phyloP scores from a whole-genome alignment of 129 eudicot genomes.

The Mikania micrantha region DNA sequence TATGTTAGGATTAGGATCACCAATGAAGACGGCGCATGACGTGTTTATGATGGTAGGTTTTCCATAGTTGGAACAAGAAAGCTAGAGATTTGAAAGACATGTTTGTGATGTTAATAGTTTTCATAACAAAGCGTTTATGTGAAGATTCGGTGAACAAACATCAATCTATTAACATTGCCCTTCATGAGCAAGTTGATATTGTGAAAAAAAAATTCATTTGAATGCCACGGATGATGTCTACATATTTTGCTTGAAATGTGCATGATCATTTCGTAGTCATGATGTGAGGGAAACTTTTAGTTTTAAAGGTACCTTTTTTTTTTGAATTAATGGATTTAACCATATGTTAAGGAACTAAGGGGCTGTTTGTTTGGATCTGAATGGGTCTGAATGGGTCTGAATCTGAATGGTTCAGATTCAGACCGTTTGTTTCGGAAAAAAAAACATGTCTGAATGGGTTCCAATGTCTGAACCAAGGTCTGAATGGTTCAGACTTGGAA shows the following conservation, averaged over 20 bases:
- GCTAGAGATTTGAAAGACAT: not conserved
- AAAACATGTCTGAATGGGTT: no score
- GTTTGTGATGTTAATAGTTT: not conserved
- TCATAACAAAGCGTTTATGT: not conserved
- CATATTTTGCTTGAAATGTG: not conserved
- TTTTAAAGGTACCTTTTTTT: not conserved
- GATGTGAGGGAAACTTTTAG: not conserved
- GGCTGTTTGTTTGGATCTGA: no score
- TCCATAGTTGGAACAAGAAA: not conserved
- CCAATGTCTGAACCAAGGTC: no score
- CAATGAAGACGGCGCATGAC: not conserved
- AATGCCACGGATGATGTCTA: not conserved
- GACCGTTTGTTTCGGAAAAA: no score
- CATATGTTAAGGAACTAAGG: not conserved
- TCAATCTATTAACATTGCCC: not conserved
- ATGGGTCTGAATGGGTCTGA: no score
- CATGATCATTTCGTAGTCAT: not conserved
- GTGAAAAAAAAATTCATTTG: not conserved
- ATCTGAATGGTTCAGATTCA: no score
- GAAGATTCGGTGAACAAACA: not conserved
- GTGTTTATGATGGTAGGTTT: not conserved
- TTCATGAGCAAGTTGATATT: not conserved
- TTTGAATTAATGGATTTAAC: not conserved
- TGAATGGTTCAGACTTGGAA: no score
- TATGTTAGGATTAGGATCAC: no score